Evolutionary conservation across 148 eudicot species (phyloP), one percentile per base, ranked within the genome.

Genomic region (Simmondsia chinensis): DNA sequence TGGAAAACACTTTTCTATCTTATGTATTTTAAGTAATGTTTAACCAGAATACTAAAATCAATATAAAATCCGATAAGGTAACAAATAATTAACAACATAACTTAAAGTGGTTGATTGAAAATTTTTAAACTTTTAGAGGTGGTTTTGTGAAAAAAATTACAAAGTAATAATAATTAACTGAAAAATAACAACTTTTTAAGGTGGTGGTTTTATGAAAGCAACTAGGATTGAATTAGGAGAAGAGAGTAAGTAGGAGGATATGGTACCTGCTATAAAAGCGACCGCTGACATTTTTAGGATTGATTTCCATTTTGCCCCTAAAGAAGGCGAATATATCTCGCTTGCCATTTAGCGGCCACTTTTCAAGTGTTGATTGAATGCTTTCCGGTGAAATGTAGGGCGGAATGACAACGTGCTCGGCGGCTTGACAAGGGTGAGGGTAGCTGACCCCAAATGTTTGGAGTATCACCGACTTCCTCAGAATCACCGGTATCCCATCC

Each of bases 231-330:
- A 0, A 1, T 21, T 49, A 33, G 21, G 24, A 46, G 38, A 17
- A 10, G 9, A 18, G 22, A 18, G 17, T 7, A 16, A 20, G 17
- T 17, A 29, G 20, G 20, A 34, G 34, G 37, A 8, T 26, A 17
- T 6, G 2, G 52, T 67, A 87, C 96, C 79, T 87, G 96, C 96
- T 76, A 50, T 87, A 87, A 60, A 59, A 87, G 30, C 85, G 93
- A 10, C 96, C 96, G 68, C 96, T 82, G 70, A 87, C 73, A 39
- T 87, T 87, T 53, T 87, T 82, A 8, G 96, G 96, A 25, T 87
- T 75, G 31, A 87, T 54, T 46, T 87, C 96, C 94, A 87, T 82
- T 57, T 87, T 87, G 14, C 96, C 96, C 76, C 96, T 58, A 55
- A 87, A 87, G 41, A 87, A 87, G 3, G 77, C 88, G 26, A 87